Evolutionary conservation across 1,284 basidiomycete species (phyloP).

Genomic region (Ustilago esculenta): DNA sequence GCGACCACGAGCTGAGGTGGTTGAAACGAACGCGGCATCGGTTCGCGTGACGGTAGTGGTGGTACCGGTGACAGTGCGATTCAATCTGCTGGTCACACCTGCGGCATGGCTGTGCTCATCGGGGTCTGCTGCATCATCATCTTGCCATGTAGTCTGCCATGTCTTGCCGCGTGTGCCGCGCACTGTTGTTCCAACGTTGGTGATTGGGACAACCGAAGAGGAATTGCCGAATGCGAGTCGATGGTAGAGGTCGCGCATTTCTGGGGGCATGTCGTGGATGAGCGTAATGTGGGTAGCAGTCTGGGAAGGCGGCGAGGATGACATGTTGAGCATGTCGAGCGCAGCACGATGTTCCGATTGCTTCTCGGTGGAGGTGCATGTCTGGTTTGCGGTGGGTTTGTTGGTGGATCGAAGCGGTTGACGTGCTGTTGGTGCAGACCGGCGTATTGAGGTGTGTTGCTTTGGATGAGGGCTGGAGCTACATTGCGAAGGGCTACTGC

Average conservation of each 20-base stretch:
- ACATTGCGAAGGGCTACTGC: slow-evolving; percentile 18
- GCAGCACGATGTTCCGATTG: background rate
- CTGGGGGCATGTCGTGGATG: slow-evolving; percentile 37
- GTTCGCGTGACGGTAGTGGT: background rate
- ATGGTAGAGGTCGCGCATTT: slow-evolving; percentile 25
- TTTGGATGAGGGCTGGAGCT: background rate
- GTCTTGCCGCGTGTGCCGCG: slow-evolving; percentile 35
- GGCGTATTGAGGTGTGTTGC: background rate
- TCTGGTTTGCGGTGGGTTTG: slow-evolving; percentile 1
- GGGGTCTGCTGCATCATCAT: background rate
- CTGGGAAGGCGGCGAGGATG: slow-evolving; percentile 27
- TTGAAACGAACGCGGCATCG: background rate
- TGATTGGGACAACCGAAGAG: background rate
- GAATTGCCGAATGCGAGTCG: slow-evolving; percentile 32
- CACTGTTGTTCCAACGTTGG: slow-evolving; percentile 8
- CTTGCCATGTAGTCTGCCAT: slow-evolving; percentile 41
- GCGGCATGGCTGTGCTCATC: background rate
- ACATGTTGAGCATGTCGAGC: slow-evolving; percentile 15
- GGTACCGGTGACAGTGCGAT: background rate
- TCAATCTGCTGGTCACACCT: slow-evolving; percentile 1
- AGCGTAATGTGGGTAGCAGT: slow-evolving; percentile 14
- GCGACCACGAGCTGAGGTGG: slow-evolving; percentile 8
- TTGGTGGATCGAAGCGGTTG: slow-evolving; percentile 4
- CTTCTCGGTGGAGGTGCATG: background rate
- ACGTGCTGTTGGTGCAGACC: background rate